Percentiles rank a stretch among this genome's conserved stretches.
Conservation (phyloP, 2,329 filamentous ascomycete genomes). For the Podosphaera xanthii region DNA sequence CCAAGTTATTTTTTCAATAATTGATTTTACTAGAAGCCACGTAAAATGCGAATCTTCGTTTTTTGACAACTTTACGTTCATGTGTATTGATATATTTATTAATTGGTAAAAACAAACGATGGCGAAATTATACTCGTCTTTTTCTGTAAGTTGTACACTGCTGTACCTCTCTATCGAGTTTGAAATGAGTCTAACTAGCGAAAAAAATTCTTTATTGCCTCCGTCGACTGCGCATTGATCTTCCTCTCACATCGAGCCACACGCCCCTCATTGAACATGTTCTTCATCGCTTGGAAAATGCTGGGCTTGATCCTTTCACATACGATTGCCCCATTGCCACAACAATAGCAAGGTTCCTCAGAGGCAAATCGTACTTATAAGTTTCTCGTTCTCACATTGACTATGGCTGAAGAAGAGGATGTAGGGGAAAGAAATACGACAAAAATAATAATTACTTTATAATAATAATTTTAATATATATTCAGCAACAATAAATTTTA, state of each 20-base stretch:
- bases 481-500: neutral
- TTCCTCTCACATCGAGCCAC: neutral
- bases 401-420: neutral
- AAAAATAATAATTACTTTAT: neutral
- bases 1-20: neutral
- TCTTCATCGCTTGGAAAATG: neutral
- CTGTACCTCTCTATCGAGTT: neutral
- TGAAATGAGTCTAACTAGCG: neutral
- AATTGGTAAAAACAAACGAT: neutral
- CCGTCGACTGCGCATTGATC: neutral
- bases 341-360: neutral
- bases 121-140: no score
- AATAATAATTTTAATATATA: neutral
- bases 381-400: neutral
- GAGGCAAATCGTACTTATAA: neutral
- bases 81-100: neutral
- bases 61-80: neutral
- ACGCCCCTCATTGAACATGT: neutral
- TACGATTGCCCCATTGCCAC: neutral
- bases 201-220: neutral
- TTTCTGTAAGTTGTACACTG: no score
- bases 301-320: neutral
- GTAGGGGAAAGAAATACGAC: neutral
- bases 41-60: neutral
- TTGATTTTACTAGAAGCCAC: neutral